Evolutionary conservation across 768 basidiomycete species (phyloP).

Genomic region (Boletus fagicola): DNA sequence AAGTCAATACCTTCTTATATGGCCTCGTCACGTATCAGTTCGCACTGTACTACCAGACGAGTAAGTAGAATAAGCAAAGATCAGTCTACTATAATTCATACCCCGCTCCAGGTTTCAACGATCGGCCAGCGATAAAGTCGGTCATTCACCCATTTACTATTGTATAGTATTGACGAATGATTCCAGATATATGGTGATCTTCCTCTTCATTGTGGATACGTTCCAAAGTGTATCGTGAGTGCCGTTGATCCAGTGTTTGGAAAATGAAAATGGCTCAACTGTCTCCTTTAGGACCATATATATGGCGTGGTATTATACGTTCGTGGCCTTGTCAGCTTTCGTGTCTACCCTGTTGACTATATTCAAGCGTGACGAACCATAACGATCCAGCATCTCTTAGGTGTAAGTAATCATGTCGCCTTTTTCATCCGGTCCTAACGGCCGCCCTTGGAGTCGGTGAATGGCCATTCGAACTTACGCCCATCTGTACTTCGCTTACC

Average conservation of each 20-base stretch:
- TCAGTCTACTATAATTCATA: neutral
- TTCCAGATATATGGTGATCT: slow-evolving; percentile 16
- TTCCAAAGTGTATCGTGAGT: slow-evolving; percentile 21
- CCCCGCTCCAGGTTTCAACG: slow-evolving; percentile 14
- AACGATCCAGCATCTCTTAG: slow-evolving; percentile 12
- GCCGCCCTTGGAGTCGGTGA: slow-evolving; percentile 31
- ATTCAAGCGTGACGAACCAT: slow-evolving; percentile 14
- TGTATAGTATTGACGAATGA: neutral
- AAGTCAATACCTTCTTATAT: slow-evolving; percentile 35
- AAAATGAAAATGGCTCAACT: neutral
- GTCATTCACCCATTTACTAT: neutral
- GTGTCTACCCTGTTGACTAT: neutral
- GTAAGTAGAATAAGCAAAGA: neutral
- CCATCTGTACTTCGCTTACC: slow-evolving; percentile 44
- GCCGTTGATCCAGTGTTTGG: neutral
- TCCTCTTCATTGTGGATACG: slow-evolving; percentile 20
- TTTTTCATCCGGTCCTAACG: neutral
- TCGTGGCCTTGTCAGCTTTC: neutral
- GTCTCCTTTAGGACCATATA: slow-evolving; percentile 13
- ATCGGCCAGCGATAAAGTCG: slow-evolving; percentile 9
- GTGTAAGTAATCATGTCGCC: neutral
- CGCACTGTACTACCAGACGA: slow-evolving; percentile 34
- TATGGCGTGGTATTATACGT: slow-evolving; percentile 22
- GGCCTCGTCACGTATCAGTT: slow-evolving; percentile 45
- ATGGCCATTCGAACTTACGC: slow-evolving; percentile 52